These are phyloP conservation scores for Globisporangium cystogenes DNA, from an alignment of 352 stramenopile species.

Conservation along the genomic window DNA sequence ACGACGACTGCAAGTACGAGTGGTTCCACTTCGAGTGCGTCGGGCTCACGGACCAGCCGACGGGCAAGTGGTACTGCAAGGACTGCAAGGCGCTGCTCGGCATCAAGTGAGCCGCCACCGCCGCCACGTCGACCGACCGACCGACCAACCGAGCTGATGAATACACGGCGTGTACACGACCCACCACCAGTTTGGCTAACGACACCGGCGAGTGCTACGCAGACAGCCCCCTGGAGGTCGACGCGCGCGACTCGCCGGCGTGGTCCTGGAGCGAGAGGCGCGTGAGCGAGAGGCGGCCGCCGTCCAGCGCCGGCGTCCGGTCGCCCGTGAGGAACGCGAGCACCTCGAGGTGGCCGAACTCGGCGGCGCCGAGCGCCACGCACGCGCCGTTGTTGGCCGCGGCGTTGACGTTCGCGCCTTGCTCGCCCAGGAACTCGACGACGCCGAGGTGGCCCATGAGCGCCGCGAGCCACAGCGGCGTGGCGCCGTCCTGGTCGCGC, in stretches of 20 bases:
- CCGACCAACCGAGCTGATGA: too few species aligned
- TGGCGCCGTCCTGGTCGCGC: constrained; percentile 23
- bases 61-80: constrained; percentile 80
- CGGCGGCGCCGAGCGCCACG: constrained; percentile 18
- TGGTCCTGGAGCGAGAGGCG: constrained; percentile 14
- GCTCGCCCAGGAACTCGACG: constrained; percentile 25
- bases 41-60: constrained; percentile 75
- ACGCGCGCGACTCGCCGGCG: not conserved
- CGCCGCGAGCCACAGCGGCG: constrained; percentile 30
- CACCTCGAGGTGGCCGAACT: constrained; percentile 29
- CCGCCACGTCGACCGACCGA: not conserved
- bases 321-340: constrained; percentile 25
- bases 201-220: not conserved
- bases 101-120: constrained; percentile 63
- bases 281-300: constrained; percentile 9
- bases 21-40: constrained; percentile 92
- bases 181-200: too few species aligned
- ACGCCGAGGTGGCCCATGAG: constrained; percentile 26
- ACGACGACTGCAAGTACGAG: constrained; percentile 91
- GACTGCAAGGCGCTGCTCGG: constrained; percentile 69
- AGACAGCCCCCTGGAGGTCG: not conserved
- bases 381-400: constrained; percentile 17
- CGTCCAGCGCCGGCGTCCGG: constrained; percentile 11
- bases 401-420: constrained; percentile 21
- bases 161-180: too few species aligned